phyloP scores from a whole-genome alignment of 148 eudicot genomes.

The Rhododendron mucronatum region DNA sequence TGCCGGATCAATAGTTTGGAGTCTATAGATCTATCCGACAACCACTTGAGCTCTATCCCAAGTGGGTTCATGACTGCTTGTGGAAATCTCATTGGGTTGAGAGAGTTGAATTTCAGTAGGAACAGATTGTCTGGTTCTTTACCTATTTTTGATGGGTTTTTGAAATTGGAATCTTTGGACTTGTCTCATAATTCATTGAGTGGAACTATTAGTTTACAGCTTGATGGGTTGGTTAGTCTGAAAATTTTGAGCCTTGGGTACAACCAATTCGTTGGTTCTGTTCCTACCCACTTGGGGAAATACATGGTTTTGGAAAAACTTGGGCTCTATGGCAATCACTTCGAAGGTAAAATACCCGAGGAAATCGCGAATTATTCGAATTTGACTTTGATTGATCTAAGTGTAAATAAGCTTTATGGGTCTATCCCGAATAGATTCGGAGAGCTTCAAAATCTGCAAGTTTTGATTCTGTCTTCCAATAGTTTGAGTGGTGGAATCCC shows the following conservation, averaged over 20 bases:
- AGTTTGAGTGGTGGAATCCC: conserved; percentile 55
- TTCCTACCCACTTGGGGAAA: conserved; percentile 52
- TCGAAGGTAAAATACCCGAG: conserved; percentile 40
- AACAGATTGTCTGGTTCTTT: conserved; percentile 39
- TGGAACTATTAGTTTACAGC: conserved; percentile 34
- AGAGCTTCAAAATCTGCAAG: conserved; percentile 39
- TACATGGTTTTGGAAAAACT: conserved; percentile 44
- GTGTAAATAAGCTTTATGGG: conserved; percentile 46
- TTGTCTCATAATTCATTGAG: conserved; percentile 37
- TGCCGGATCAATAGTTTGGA: conserved; percentile 52
- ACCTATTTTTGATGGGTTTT: conserved; percentile 51
- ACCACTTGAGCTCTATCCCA: conserved; percentile 46
- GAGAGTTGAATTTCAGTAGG: conserved; percentile 50
- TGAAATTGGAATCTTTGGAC: conserved; percentile 47
- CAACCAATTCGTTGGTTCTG: conserved; percentile 42
- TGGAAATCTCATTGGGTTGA: conserved; percentile 40
- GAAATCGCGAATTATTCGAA: conserved; percentile 40
- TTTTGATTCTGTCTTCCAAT: conserved; percentile 54
- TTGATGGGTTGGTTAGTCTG: conserved; percentile 40
- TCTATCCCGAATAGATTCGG: conserved; percentile 33
- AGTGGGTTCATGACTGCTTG: conserved; percentile 39
- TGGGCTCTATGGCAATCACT: conserved; percentile 34
- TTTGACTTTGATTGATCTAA: conserved; percentile 51
- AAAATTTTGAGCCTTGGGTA: conserved; percentile 49
- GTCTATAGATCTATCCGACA: conserved; percentile 57